Evolutionary conservation across 176 grass and related monocot genomes (phyloP), one percentile per base, ranked within the genome.

Genomic region (Melocanna baccifera): DNA sequence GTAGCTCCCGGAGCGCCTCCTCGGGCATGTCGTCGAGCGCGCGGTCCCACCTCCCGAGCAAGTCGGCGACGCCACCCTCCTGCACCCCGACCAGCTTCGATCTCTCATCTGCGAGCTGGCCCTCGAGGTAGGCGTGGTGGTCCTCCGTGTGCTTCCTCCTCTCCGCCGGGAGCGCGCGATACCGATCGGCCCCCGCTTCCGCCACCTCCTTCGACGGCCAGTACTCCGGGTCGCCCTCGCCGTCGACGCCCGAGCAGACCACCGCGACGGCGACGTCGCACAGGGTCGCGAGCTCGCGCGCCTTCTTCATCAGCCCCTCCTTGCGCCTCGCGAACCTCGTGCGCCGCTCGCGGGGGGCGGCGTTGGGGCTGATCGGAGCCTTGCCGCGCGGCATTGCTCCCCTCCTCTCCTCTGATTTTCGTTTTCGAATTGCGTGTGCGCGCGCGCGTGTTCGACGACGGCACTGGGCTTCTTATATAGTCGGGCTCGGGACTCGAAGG

Each of bases 121-220:
- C 2, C 78, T 4, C 63, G 64, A 55, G 0, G 62, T 37, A 0
- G 41, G 6, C 16, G 78, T 42, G 55, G 26, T 11, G 15, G 52
- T 40, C 63, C 42, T 25, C 9, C 53, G 0, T 9, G 63, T 16
- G 3, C 78, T 2, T 43, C 34, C 3, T 6, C 45, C 58, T 58
- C 12, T 45, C 1, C 34, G 12, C 36, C 25, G 28, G 65, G 64
- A 86, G 55, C 65, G 5, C 5, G 25, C 2, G 13, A 78, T 72
- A 90, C 56, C 28, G 25, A 16, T 28, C 46, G 45, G 12, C 12
- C 45, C 71, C 22, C 53, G n/a, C 71, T 19, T 0, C 2, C 18
- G 9, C 78, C 10, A 0, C 56, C 45, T 28, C 53, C 22, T 12
- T 22, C 65, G 83, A 82, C 26, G 83, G 83, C 78, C 78, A 90